Evolutionary conservation across 73 alveolate genomes (phyloP).

Genomic region (Paramecium sexaurelia): DNA sequence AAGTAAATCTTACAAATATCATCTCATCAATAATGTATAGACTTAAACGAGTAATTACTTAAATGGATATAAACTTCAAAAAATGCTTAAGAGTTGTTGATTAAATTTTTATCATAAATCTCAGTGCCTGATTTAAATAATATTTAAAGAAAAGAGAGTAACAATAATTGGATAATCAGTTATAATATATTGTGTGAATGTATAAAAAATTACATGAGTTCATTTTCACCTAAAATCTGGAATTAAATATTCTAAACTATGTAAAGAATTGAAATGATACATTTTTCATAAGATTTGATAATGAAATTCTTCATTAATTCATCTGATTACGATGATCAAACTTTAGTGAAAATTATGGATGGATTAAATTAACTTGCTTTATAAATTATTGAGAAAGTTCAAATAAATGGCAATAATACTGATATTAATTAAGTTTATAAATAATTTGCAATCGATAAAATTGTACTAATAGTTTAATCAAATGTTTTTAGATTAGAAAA

Average conservation of each 20-base stretch:
- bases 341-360: not conserved
- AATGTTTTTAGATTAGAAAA: not conserved
- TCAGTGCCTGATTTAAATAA: not conserved
- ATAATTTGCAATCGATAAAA: not conserved
- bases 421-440: not conserved
- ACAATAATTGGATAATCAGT: slow-evolving; percentile 3
- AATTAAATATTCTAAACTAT: not conserved
- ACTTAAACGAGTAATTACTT: not conserved
- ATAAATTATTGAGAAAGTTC: not conserved
- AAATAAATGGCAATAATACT: not conserved
- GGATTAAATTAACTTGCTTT: slow-evolving; percentile 2
- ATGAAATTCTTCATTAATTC: not conserved
- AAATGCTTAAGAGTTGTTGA: not conserved
- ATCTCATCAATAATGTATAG: not conserved
- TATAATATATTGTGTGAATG: not conserved
- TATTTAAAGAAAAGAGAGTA: not conserved
- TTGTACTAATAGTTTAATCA: not conserved
- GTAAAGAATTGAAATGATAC: slow-evolving; percentile 4
- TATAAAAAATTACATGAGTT: not conserved
- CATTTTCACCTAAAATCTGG: slow-evolving; percentile 4
- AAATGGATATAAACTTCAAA: not conserved
- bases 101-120: not conserved
- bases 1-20: not conserved
- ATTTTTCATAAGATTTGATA: not conserved
- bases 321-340: not conserved